These are phyloP conservation scores for Exophiala sp. DNA, from an alignment of 2,329 filamentous ascomycete species.

Conservation along the genomic window DNA sequence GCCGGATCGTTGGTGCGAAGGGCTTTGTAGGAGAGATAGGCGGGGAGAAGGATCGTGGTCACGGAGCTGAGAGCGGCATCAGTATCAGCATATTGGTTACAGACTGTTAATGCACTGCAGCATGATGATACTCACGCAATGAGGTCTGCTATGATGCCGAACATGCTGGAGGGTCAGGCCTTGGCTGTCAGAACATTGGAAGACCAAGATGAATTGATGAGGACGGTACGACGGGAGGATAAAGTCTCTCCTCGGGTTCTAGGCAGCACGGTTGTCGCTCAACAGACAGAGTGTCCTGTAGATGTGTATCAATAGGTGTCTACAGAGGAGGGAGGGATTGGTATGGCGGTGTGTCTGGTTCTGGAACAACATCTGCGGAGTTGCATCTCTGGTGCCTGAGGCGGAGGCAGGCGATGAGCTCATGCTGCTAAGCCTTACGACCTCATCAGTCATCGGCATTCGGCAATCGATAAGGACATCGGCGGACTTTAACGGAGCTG, in stretches of 20 bases:
- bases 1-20: constrained; percentile 86
- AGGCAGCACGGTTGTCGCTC: constrained; percentile 4
- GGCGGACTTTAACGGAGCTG: neutral
- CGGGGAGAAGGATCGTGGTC: constrained; percentile 84
- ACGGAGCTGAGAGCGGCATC: constrained; percentile 57
- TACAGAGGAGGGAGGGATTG: neutral
- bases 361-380: neutral
- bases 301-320: neutral
- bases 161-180: constrained; percentile 49
- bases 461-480: neutral
- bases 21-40: constrained; percentile 97
- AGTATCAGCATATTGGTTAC: neutral
- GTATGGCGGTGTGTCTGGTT: constrained; percentile 3
- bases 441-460: neutral
- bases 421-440: neutral
- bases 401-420: neutral
- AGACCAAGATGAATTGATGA: neutral
- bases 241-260: neutral
- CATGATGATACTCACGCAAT: constrained; percentile 59
- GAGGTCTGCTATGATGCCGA: constrained; percentile 69
- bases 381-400: neutral
- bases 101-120: constrained; percentile 2
- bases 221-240: neutral
- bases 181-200: neutral
- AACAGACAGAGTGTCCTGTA: constrained; percentile 8